Percentiles rank a stretch among this genome's conserved stretches.
These are phyloP conservation scores for Tetradesmus lagerheimii DNA, from an alignment of 139 green algal species.

Conservation along the genomic window DNA sequence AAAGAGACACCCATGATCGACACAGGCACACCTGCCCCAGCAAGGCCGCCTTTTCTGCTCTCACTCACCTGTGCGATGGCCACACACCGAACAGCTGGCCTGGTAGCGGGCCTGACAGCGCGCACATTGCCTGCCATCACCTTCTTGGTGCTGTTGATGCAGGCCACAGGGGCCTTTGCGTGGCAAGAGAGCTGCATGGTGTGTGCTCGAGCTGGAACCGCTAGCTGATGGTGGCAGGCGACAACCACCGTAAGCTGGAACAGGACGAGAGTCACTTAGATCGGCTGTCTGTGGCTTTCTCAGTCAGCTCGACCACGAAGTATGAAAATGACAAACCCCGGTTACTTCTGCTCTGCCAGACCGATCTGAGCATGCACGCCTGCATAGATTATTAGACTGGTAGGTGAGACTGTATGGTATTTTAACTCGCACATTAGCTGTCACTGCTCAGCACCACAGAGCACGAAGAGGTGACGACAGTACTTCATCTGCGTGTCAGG, in stretches of 20 bases:
- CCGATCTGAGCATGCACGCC: background rate
- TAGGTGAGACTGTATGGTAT: too few species aligned
- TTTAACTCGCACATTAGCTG: too few species aligned
- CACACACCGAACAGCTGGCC: background rate
- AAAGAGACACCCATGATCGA: background rate
- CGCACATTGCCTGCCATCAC: background rate
- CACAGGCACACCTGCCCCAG: background rate
- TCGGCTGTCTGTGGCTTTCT: background rate
- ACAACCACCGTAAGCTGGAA: background rate
- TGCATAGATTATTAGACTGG: too few species aligned
- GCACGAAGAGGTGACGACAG: background rate
- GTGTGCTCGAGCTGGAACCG: background rate
- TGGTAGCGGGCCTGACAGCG: background rate
- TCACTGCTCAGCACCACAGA: background rate
- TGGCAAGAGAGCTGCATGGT: constrained; percentile 7
- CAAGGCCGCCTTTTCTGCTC: constrained; percentile 27
- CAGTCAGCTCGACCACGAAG: background rate
- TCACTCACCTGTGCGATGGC: constrained; percentile 28
- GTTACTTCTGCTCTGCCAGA: background rate
- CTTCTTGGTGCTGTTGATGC: background rate
- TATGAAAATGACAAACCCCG: background rate
- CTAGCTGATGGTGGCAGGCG: background rate
- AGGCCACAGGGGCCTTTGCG: background rate
- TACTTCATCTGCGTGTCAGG: background rate
- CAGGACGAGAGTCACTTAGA: background rate